Evolutionary conservation across 1,284 basidiomycete species (phyloP).

Genomic region (Ganoderma lucidum): DNA sequence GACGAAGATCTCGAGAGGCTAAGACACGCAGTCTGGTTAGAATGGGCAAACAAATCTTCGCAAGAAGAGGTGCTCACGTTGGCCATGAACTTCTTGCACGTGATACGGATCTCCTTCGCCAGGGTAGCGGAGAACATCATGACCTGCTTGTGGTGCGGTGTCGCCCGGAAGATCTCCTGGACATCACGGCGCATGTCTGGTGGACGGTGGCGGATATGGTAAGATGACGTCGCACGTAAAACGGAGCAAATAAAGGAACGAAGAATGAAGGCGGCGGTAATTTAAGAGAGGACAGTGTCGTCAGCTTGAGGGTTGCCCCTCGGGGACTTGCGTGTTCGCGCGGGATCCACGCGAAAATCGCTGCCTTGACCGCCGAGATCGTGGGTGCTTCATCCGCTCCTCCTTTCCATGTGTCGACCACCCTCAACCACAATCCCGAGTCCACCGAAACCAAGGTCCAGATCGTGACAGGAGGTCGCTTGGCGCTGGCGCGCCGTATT

Average conservation of each 20-base stretch:
- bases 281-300: constrained; percentile 7
- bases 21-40: constrained; percentile 8
- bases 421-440: constrained; percentile 25
- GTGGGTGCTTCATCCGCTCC: constrained; percentile 28
- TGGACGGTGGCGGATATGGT: constrained; percentile 59
- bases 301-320: constrained; percentile 20
- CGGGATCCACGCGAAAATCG: constrained; percentile 23
- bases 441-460: constrained; percentile 36
- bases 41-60: background rate
- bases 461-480: constrained; percentile 47
- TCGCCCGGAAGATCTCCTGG: constrained; percentile 99
- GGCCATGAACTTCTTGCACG: constrained; percentile 99
- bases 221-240: constrained; percentile 67
- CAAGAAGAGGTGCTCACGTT: constrained; percentile 69
- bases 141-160: constrained; percentile 99
- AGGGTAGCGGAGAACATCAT: constrained; percentile 99
- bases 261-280: constrained; percentile 30
- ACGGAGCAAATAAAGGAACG: constrained; percentile 55
- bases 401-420: constrained; percentile 2
- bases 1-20: constrained; percentile 99
- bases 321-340: constrained; percentile 29
- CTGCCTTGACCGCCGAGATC: constrained; percentile 29
- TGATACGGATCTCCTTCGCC: constrained; percentile 95
- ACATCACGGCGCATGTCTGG: constrained; percentile 99
- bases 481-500: constrained; percentile 56